A percentile compares a stretch with the other conserved stretches of the same genome.
Conservation (phyloP, 179 eudicot genomes). For the Amaranthus tricolor region DNA sequence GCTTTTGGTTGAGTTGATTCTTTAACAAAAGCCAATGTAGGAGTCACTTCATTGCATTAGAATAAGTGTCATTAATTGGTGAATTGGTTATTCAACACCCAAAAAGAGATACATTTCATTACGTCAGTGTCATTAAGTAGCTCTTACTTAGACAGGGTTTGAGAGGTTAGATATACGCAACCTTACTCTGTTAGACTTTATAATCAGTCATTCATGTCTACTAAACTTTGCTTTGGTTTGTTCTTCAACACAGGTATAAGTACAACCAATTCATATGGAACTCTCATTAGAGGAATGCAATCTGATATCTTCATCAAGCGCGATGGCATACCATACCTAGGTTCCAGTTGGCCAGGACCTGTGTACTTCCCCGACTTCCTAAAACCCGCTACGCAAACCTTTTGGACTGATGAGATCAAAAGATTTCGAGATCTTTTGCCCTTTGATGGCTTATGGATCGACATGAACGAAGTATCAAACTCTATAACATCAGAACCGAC, state of each 20-base stretch:
- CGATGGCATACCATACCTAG: conserved; percentile 48
- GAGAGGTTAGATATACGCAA: neutral
- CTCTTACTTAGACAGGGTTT: too few relatives aligned
- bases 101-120: too few relatives aligned
- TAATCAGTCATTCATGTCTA: neutral
- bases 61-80: too few relatives aligned
- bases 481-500: conserved; percentile 37
- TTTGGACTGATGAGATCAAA: conserved; percentile 52
- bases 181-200: neutral
- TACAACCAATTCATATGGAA: conserved; percentile 43
- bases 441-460: conserved; percentile 57
- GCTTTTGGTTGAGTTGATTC: too few relatives aligned
- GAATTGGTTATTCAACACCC: too few relatives aligned
- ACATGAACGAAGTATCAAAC: conserved; percentile 63
- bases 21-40: too few relatives aligned
- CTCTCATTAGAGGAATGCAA: conserved; percentile 49
- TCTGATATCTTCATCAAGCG: conserved; percentile 51
- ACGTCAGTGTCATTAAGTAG: too few relatives aligned
- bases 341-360: conserved; percentile 59
- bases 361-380: conserved; percentile 61
- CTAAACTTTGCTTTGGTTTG: neutral
- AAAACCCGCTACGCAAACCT: conserved; percentile 37
- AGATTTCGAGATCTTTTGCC: conserved; percentile 39
- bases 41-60: too few relatives aligned
- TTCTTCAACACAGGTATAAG: conserved; percentile 40